phyloP scores from a whole-genome alignment of 768 basidiomycete genomes.

The Termitomyces sp. region DNA sequence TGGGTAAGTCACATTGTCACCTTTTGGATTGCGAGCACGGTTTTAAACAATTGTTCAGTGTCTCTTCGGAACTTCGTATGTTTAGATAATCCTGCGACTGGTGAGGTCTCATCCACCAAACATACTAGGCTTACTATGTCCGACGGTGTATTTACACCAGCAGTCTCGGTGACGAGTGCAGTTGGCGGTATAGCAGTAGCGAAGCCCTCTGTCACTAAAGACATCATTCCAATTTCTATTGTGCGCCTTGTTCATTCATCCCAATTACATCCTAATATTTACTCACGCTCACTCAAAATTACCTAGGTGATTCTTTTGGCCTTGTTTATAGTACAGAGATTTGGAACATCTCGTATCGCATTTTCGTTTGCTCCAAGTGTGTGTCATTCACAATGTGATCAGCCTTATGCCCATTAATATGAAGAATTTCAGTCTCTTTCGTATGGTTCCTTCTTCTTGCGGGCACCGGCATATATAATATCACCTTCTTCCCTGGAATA shows the following conservation, averaged over 20 bases:
- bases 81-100: background rate
- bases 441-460: constrained; percentile 54
- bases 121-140: constrained; percentile 52
- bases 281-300: background rate
- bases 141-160: constrained; percentile 66
- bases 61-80: constrained; percentile 55
- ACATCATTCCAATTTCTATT: constrained; percentile 56
- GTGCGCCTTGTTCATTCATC: constrained; percentile 25
- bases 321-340: constrained; percentile 56
- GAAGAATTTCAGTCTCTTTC: constrained; percentile 38
- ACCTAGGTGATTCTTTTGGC: constrained; percentile 47
- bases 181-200: constrained; percentile 66
- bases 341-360: constrained; percentile 54
- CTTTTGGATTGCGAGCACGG: constrained; percentile 14
- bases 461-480: constrained; percentile 55
- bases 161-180: constrained; percentile 66
- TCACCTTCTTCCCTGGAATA: constrained; percentile 50
- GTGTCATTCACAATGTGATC: background rate
- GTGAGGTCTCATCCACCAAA: background rate
- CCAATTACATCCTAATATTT: background rate
- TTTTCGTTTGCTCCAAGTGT: constrained; percentile 47
- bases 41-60: constrained; percentile 23
- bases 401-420: background rate
- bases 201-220: constrained; percentile 38
- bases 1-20: constrained; percentile 37